Percentiles rank a stretch among this genome's conserved stretches.
These are phyloP conservation scores for Fomitiporia mediterranea DNA, from an alignment of 1,284 basidiomycete species.

Conservation along the genomic window DNA sequence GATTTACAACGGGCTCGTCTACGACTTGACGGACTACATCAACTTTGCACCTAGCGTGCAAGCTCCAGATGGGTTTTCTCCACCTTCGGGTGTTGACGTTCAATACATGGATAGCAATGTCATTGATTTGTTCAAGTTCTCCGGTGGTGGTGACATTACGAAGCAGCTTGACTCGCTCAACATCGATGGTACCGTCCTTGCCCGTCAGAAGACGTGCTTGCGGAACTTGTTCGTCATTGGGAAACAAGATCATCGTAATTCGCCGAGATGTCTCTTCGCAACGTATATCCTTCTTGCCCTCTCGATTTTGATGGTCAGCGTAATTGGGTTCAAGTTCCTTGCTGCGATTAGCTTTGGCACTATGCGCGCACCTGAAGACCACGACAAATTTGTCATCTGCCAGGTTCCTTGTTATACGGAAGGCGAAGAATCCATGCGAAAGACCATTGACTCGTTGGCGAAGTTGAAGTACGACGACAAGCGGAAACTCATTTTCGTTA, in stretches of 20 bases:
- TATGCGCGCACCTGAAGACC: constrained; percentile 86
- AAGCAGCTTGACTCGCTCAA: constrained; percentile 67
- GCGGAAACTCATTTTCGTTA: constrained; percentile 89
- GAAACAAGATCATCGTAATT: constrained; percentile 89
- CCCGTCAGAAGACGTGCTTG: constrained; percentile 81
- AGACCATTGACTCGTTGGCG: constrained; percentile 93
- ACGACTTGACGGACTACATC: constrained; percentile 85
- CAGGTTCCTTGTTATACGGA: constrained; percentile 99
- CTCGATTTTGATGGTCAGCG: constrained; percentile 89
- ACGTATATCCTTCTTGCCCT: constrained; percentile 89
- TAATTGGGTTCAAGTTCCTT: constrained; percentile 98
- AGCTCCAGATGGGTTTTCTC: constrained; percentile 59
- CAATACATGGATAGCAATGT: constrained; percentile 79
- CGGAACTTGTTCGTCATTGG: constrained; percentile 92
- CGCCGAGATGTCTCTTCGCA: constrained; percentile 87
- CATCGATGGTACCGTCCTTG: constrained; percentile 64
- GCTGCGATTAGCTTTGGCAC: constrained; percentile 88
- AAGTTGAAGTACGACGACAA: constrained; percentile 98
- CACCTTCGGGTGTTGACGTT: constrained; percentile 51
- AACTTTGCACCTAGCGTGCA: constrained; percentile 50
- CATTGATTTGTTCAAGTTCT: constrained; percentile 78
- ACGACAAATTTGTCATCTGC: constrained; percentile 98
- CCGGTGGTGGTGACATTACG: constrained; percentile 83
- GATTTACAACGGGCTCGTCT: constrained; percentile 81
- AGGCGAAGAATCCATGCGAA: constrained; percentile 82